Evolutionary conservation across 2,329 filamentous ascomycete species (phyloP).

Genomic region (Bipolaris bicolor): DNA sequence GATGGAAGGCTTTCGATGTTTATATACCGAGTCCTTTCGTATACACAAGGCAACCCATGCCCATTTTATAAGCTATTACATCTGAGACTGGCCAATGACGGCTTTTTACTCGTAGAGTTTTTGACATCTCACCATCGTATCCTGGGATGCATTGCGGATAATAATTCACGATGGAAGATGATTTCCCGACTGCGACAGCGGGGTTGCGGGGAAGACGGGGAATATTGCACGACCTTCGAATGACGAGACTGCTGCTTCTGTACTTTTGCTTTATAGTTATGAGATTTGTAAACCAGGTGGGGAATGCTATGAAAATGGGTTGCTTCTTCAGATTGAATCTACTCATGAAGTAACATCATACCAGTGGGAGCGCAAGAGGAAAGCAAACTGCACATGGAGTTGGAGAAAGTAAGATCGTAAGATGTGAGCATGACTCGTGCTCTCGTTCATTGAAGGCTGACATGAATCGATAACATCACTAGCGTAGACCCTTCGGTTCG

Average conservation of each 20-base stretch:
- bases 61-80: background rate
- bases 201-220: slow-evolving; percentile 14
- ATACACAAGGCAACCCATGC: background rate
- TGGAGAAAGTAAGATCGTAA: no score
- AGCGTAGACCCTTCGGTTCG: background rate
- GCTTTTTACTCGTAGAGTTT: background rate
- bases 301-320: background rate
- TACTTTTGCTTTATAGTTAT: background rate
- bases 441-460: background rate
- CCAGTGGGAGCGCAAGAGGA: no score
- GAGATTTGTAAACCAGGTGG: background rate
- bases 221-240: background rate
- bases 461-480: background rate
- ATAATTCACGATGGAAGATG: slow-evolving; percentile 17
- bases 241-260: no score
- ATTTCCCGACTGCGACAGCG: slow-evolving; percentile 1
- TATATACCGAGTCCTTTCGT: slow-evolving; percentile 17
- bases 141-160: slow-evolving; percentile 15
- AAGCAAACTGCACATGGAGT: background rate
- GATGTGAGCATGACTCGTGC: background rate
- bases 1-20: background rate
- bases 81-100: background rate
- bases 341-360: no score
- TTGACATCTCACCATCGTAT: background rate
- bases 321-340: no score